Evolutionary conservation across 495 filamentous ascomycete species (phyloP), one percentile per base, ranked within the genome.

Genomic region (Lasiosphaeris hirsuta): DNA sequence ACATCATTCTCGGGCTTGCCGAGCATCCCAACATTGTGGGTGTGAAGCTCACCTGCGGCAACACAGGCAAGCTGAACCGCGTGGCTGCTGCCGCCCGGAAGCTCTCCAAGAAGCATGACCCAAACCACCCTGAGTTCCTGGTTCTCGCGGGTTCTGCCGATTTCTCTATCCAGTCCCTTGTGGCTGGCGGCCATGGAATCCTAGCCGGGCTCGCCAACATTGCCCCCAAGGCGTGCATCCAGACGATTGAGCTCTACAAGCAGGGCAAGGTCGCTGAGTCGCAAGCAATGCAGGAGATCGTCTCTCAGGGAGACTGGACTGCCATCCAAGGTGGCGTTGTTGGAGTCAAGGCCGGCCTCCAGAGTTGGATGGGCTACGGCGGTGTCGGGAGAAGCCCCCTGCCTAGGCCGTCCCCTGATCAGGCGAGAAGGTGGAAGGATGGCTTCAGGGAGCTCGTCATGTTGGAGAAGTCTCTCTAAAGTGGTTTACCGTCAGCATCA

Each of bases 11-110:
- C 49, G 71, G 83, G 51, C 81, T 96, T 13, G 71, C 91, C 3
- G 69, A 84, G 60, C 90, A 96, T 69, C 81, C 86, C 62, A 96
- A 96, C 66, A 93, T 97, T 63, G 84, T 90, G 52, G 92, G 92
- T 48, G 87, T 87, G 67, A 97, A 97, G 77, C 79, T 96, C 50
- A 97, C 92, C 4, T 97, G 92, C 70, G 92, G 90, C 46, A 96
- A 97, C 73, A 96, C 92, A 14, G 92, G 92, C 52, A 97, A 97
- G 72, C 78, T 97, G 49, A 86, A 84, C 63, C 84, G 92, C 54
- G 81, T 97, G 43, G 89, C 85, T 3, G 89, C 95, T 51, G 83
- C 85, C 51, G 90, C 94, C 66, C 82, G 86, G 45, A 77, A 83
- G 47, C 78, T 92, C 43, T 72, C 90, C 8, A 75, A 85, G 83